phyloP scores from a whole-genome alignment of 768 basidiomycete species.

The Chiua virens region DNA sequence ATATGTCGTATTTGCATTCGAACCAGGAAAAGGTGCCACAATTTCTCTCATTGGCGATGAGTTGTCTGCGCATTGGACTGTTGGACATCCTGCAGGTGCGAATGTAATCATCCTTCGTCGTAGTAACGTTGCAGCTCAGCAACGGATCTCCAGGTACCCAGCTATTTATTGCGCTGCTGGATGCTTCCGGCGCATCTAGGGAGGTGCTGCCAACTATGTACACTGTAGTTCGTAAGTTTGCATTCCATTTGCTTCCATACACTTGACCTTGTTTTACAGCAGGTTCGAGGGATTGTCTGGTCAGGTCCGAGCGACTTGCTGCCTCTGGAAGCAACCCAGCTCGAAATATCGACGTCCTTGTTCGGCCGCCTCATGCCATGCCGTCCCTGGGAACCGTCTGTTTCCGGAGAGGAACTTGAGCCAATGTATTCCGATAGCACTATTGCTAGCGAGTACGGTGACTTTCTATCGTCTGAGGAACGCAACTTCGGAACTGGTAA shows the following conservation, averaged over 20 bases:
- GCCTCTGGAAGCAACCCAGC: slow-evolving; percentile 24
- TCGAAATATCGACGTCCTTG: slow-evolving; percentile 1
- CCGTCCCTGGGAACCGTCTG: slow-evolving; percentile 45
- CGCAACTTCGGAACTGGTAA: slow-evolving; percentile 42
- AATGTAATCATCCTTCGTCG: neutral
- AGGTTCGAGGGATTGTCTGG: slow-evolving; percentile 30
- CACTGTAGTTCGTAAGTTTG: slow-evolving; percentile 37
- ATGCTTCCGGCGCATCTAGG: slow-evolving; percentile 42
- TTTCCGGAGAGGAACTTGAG: slow-evolving; percentile 40
- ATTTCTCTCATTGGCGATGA: slow-evolving; percentile 37
- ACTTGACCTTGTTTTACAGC: slow-evolving; percentile 10
- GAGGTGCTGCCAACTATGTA: slow-evolving; percentile 38
- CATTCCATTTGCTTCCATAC: neutral
- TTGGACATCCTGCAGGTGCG: slow-evolving; percentile 42
- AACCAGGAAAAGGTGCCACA: slow-evolving; percentile 35
- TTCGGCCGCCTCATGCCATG: slow-evolving; percentile 22
- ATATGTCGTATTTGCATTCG: slow-evolving; percentile 44
- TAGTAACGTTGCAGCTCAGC: neutral
- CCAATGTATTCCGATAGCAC: slow-evolving; percentile 47
- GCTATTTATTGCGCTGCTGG: slow-evolving; percentile 45
- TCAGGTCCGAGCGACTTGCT: slow-evolving; percentile 25
- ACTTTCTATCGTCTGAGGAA: slow-evolving; percentile 34
- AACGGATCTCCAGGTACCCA: slow-evolving; percentile 35
- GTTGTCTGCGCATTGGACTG: slow-evolving; percentile 37
- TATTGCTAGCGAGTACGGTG: slow-evolving; percentile 41